Base-by-base conservation (phyloP, 2,329 filamentous ascomycete genomes). In the Fusarium acutatum region DNA sequence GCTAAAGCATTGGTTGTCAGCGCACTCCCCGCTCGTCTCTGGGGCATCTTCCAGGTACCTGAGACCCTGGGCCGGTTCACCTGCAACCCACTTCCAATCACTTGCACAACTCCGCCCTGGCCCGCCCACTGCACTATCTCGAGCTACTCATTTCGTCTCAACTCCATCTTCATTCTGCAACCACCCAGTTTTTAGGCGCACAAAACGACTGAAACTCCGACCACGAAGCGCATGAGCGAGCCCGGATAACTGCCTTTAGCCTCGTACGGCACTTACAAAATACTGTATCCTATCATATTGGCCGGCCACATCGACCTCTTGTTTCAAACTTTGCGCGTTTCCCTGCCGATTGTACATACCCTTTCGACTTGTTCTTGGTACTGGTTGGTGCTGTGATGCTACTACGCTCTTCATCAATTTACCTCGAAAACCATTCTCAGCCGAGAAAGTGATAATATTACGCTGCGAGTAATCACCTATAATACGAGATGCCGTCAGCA, bases 401-500 rank as follows among this genome's bases (percentile, higher is more conserved):
- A 58, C 61, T 52, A 60, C 64, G 44, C 64, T 52, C 26, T 66
- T 32, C 32, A 64, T 40, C 50, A 35, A 49, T 41, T 28, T 28
- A 57, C 47, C 24, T 49, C 32, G 22, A 44, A 44, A 38, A 38
- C n/a, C 17, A 18, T 35, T 50, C 28, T 15, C 20, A 20, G n/a
- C 50, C 35, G 26, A 69, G 28, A 26, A 37, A 46, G 30, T 43
- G 17, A 41, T 59, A 59, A 37, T 24, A 59, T 40, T 28, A 49
- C 46, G 26, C 24, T 34, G 44, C 41, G 49, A 40, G 34, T n/a
- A 37, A 49, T 46, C 22, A 38, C 37, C 46, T 44, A 20, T 50
- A 50, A 53, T 49, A 58, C 63, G 76, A 71, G 58, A 83, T 83
- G 80, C 79, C 83, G 63, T 83, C 83, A 60, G 84, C 85, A 78